Evolutionary conservation across 2,329 filamentous ascomycete genomes (phyloP), one percentile per base, ranked within the genome.

Genomic region (Penicillium polonicum): DNA sequence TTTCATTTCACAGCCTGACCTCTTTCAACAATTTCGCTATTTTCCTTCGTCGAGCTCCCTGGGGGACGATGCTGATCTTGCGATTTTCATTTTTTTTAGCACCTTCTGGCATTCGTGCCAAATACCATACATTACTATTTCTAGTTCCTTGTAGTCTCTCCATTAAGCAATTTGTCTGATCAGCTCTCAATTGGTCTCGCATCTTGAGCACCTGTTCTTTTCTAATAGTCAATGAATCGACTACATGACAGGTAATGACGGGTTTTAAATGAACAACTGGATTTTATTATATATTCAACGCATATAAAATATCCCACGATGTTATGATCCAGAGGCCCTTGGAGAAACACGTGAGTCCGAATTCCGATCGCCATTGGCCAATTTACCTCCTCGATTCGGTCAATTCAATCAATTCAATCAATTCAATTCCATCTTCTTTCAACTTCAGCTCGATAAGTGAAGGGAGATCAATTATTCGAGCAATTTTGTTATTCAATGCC

Each of bases 281-380:
- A 25, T 6, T 43, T 43, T 43, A 5, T 10, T 27, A n/a, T 23
- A 21, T 45, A 31, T 19, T 45, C 12, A 17, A 35, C 19, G 23
- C 15, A 12, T 35, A 17, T 35, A 10, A 23, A 33, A 17, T 23
- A 17, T n/a, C n/a, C 15, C 13, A 1, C 13, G 27, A 17, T 19
- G 13, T 33, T 48, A 35, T 21, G 44, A 13, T 10, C 7, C 21
- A 0, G 25, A 45, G 13, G 25, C 21, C 17, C 25, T 39, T 7
- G 13, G 3, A 17, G 13, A 27, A 57, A 57, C 60, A 62, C 60
- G 60, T 60, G 39, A 41, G 46, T 38, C 49, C 23, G 44, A 44
- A 43, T 48, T 51, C 57, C 48, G 48, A 50, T 50, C 35, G n/a
- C 19, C 48, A 50, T 41, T 17, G 17, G 36, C 4, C 35, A 35